Evolutionary conservation across 371 early-diverging fungal genomes (phyloP).

Genomic region (Circinella umbellata): DNA sequence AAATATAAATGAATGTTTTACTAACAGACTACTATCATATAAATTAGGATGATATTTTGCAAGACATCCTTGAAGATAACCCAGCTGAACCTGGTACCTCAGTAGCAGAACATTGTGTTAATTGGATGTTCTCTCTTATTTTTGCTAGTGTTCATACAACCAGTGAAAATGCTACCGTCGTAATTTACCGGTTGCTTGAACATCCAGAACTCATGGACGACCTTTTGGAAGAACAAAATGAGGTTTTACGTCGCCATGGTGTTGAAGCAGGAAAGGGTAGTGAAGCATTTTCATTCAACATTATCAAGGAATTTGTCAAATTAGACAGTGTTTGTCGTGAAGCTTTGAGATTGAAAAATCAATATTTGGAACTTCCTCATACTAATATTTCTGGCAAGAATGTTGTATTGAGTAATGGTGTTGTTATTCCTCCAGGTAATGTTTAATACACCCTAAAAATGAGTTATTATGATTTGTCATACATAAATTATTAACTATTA

Average conservation of each 20-base stretch:
- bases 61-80: slow-evolving; percentile 23
- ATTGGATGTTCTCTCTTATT: slow-evolving; percentile 33
- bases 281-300: slow-evolving; percentile 20
- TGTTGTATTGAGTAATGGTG: slow-evolving; percentile 43
- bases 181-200: slow-evolving; percentile 43
- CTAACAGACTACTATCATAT: not conserved
- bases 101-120: not conserved
- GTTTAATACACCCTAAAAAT: not conserved
- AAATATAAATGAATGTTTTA: not conserved
- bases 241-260: slow-evolving; percentile 26
- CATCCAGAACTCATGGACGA: slow-evolving; percentile 47
- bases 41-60: slow-evolving; percentile 25
- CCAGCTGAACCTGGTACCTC: not conserved
- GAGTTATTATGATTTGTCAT: too few species aligned
- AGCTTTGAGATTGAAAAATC: slow-evolving; percentile 33
- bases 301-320: slow-evolving; percentile 44
- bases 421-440: slow-evolving; percentile 43
- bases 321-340: slow-evolving; percentile 61
- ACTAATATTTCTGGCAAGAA: slow-evolving; percentile 24
- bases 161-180: slow-evolving; percentile 35
- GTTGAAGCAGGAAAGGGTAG: slow-evolving; percentile 10
- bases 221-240: slow-evolving; percentile 46
- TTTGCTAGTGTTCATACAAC: slow-evolving; percentile 50
- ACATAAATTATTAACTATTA: too few species aligned
- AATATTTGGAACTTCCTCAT: slow-evolving; percentile 34